Evolutionary conservation across 164 flowering plant species (phyloP), one percentile per base, ranked within the genome.

Genomic region (Tetracentron sinense): DNA sequence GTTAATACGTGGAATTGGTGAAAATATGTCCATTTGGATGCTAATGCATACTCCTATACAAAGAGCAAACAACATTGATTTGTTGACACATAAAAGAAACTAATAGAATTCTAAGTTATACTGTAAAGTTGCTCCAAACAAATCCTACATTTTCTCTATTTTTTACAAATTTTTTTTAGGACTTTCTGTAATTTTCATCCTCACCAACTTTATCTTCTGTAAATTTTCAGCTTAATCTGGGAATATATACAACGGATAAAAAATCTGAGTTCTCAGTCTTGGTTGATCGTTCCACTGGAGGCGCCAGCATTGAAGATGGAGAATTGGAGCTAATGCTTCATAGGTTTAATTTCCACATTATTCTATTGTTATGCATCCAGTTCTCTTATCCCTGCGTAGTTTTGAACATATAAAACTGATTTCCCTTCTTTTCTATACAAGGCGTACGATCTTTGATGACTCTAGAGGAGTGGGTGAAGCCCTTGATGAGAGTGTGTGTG

Each of bases 271-370:
- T 92, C 61, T 90, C 96, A 10, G 85, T 92, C 56, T 71, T 92
- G 77, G 98, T 92, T 66, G 98, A 92, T 75, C 87, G 93, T 58
- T 93, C 96, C 33, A 66, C 71, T 64, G 98, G 96, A 60, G 98
- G 88, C 58, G 72, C 82, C 64, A 92, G 98, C 79, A 82, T 90
- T 55, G 48, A 72, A 22, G 98, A 92, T 72, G 98, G 96, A 61
- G 70, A 86, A 79, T 29, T 92, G 53, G 98, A 92, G 67, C 55
- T 92, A 25, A 89, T 92, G 98, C 86, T 92, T 63, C 96, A 89
- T 60, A 89, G 96, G 97, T 85, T 54, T 51, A 22, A n/a, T 7
- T 61, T 44, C 51, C 23, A 8, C 30, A 6, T 47, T 8, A 31
- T 59, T 28, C 0, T 51, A 22, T 65, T 55, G 25, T 70, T 57